A percentile compares a stretch with the other conserved stretches of the same genome.
These are phyloP conservation scores for Novymonas esmeraldas DNA, from an alignment of 208 protist species.

Conservation along the genomic window DNA sequence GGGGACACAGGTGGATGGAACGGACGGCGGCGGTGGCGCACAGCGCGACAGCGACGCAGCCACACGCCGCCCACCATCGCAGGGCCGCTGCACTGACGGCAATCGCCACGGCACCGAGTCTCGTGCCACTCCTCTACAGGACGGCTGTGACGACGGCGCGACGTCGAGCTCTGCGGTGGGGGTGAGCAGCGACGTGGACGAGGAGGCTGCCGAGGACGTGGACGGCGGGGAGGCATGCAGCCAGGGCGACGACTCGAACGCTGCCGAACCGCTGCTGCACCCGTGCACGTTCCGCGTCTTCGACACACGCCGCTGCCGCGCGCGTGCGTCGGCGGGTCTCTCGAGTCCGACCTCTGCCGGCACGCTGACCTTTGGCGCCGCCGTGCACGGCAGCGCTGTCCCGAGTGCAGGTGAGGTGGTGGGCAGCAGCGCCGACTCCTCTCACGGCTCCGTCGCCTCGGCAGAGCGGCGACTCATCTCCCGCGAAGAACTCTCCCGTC, in stretches of 20 bases:
- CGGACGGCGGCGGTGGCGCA: too few species aligned
- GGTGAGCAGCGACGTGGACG: neutral
- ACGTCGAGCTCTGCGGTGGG: neutral
- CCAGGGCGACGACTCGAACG: neutral
- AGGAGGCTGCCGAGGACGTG: too few species aligned
- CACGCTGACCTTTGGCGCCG: neutral
- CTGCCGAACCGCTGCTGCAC: neutral
- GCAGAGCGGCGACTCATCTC: constrained; percentile 11
- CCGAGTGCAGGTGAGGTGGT: neutral
- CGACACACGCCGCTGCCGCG: constrained; percentile 4
- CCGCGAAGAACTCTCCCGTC: neutral
- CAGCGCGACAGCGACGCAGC: too few species aligned
- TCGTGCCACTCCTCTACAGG: too few species aligned
- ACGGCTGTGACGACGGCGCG: neutral
- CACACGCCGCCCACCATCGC: too few species aligned
- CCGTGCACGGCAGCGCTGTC: neutral
- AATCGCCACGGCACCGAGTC: too few species aligned
- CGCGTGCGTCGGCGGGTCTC: neutral
- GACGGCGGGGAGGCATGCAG: neutral
- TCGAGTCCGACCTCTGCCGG: neutral
- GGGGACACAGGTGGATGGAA: too few species aligned
- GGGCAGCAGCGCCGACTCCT: neutral
- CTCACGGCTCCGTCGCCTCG: neutral
- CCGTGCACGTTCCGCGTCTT: neutral
- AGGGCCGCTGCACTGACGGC: too few species aligned